Base-by-base conservation (phyloP, 179 eudicot genomes). In the Monotropa hypopitys region DNA sequence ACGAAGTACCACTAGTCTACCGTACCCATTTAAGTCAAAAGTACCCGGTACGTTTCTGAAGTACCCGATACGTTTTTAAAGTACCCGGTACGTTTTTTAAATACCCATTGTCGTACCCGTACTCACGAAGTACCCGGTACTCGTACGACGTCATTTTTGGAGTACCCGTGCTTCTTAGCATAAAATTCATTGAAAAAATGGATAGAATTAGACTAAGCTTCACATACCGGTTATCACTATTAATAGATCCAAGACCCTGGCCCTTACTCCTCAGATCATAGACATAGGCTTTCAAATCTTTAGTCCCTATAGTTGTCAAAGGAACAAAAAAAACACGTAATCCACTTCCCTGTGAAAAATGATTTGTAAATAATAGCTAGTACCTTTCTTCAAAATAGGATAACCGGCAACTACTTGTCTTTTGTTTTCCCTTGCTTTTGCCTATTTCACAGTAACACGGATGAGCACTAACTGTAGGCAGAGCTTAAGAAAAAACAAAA, bases 251-350 rank as follows among this genome's bases (percentile, higher is more conserved):
- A 73, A 77, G 67, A 70, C 72, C 79, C 62, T 78, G 85, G 80
- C 77, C 53, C 72, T 83, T 88, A 70, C 78, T 82, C 84, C 73
- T 78, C 42, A 35, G 79, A 30, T 84, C 83, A 78, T 77, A 86
- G 63, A 86, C 84, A 82, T 82, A 82, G 67, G 79, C 77, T 85
- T 89, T 87, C 54, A 77, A 62, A 77, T 75, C 82, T 74, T 80
- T 84, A 57, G 71, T 78, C 67, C 69, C 83, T 57, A 82, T 80
- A 78, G 85, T 43, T 76, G 71, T 71, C 57, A 74, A 73, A 71
- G 20, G 65, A 40, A 32, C 49, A 75, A 81, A 21, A 45, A 35
- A 51, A 68, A 28, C 45, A 61, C 61, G 72, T 69, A 75, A 67
- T 59, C 47, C 33, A 18, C 15, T 76, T 38, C 43, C 13, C 43